These are phyloP conservation scores for Chaetothyriales sp. DNA, from an alignment of 2,329 filamentous ascomycete species.

Conservation along the genomic window DNA sequence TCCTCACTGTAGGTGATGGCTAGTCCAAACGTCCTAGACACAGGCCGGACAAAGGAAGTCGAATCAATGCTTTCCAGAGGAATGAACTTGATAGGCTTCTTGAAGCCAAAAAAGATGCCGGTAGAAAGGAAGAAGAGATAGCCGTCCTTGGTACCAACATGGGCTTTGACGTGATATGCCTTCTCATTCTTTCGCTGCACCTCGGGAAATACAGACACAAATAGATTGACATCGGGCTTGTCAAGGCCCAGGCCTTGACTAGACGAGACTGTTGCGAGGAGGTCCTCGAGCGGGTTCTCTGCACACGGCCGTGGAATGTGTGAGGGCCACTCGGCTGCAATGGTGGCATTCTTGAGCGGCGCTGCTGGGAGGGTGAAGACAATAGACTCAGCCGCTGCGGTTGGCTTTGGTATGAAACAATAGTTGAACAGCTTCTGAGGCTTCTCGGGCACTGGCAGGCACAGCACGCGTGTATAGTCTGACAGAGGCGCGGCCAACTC, in stretches of 20 bases:
- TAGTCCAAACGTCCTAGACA: slow-evolving; percentile 54
- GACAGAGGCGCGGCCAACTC: slow-evolving; percentile 35
- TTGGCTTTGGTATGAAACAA: slow-evolving; percentile 42
- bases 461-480: slow-evolving; percentile 41
- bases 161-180: slow-evolving; percentile 50
- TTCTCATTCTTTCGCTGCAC: slow-evolving; percentile 49
- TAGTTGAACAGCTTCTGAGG: slow-evolving; percentile 51
- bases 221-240: slow-evolving; percentile 43
- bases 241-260: slow-evolving; percentile 35
- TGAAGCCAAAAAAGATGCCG: slow-evolving; percentile 52
- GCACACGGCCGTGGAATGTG: slow-evolving; percentile 7
- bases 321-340: neutral
- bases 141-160: slow-evolving; percentile 52
- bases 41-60: slow-evolving; percentile 49
- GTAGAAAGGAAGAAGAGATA: slow-evolving; percentile 50
- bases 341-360: slow-evolving; percentile 29
- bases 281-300: slow-evolving; percentile 29
- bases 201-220: slow-evolving; percentile 46
- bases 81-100: slow-evolving; percentile 51
- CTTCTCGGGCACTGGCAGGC: slow-evolving; percentile 51
- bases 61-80: slow-evolving; percentile 45
- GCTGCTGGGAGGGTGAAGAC: slow-evolving; percentile 48
- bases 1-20: slow-evolving; percentile 33
- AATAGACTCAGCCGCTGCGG: slow-evolving; percentile 43
- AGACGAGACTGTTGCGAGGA: slow-evolving; percentile 37